Conservation (phyloP, 331 rosid species). For the Pyrus hybrid region DNA sequence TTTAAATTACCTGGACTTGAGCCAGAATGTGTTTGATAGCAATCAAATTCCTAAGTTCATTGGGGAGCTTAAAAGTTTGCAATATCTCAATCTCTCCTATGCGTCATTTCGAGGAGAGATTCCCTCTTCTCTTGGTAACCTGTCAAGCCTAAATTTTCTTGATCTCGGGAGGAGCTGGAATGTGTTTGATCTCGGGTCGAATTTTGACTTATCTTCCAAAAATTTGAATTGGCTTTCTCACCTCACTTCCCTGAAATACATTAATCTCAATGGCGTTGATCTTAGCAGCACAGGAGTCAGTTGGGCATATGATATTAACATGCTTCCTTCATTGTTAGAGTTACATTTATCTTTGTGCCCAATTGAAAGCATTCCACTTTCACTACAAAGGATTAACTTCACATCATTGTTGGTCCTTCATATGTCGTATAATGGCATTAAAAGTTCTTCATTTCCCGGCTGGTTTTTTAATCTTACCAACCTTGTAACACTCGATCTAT, state of each 20-base stretch:
- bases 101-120: no score
- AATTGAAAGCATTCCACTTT: not conserved
- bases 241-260: not conserved
- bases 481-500: not conserved
- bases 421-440: fast-evolving
- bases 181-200: no score
- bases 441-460: not conserved
- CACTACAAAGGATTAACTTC: not conserved
- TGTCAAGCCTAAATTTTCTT: no score
- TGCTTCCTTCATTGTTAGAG: not conserved
- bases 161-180: no score
- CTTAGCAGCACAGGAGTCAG: not conserved
- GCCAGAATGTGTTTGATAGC: fast-evolving
- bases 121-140: no score
- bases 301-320: not conserved
- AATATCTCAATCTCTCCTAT: no score
- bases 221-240: no score
- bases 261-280: not conserved
- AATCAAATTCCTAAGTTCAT: no score
- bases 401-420: slow-evolving; percentile 8
- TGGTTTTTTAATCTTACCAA: not conserved
- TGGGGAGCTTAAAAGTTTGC: no score
- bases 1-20: no score
- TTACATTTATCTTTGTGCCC: not conserved
- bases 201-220: no score